phyloP scores from a whole-genome alignment of 495 filamentous ascomycete species.

The Tuber indicum region DNA sequence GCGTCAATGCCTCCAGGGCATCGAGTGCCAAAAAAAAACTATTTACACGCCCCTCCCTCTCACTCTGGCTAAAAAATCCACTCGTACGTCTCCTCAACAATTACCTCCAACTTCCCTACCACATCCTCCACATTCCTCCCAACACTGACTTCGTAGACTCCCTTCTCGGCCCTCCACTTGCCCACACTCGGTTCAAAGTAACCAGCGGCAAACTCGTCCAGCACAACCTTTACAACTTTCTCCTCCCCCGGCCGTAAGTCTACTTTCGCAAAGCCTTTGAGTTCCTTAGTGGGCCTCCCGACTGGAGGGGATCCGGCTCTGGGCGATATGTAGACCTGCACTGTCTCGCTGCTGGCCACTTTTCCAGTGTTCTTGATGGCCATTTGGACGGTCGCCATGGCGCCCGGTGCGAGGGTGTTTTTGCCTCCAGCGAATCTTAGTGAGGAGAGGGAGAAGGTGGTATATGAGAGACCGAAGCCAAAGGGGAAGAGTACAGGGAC shows the following conservation, averaged over 20 bases:
- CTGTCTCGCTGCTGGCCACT: slow-evolving; percentile 51
- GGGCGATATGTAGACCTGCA: slow-evolving; percentile 53
- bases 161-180: slow-evolving; percentile 55
- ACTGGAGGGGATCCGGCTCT: slow-evolving; percentile 43
- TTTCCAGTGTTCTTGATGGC: slow-evolving; percentile 52
- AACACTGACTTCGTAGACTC: slow-evolving; percentile 50
- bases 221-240: slow-evolving; percentile 46
- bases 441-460: slow-evolving; percentile 50
- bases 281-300: slow-evolving; percentile 51
- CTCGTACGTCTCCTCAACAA: slow-evolving; percentile 45
- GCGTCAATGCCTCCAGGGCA: background rate
- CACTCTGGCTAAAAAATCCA: slow-evolving; percentile 41
- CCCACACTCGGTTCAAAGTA: slow-evolving; percentile 55
- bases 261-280: slow-evolving; percentile 57
- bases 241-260: slow-evolving; percentile 50
- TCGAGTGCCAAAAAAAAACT: background rate
- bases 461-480: slow-evolving; percentile 58
- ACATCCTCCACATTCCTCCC: slow-evolving; percentile 48
- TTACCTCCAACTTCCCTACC: slow-evolving; percentile 2
- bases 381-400: slow-evolving; percentile 45
- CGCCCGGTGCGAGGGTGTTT: slow-evolving; percentile 34
- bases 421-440: slow-evolving; percentile 43
- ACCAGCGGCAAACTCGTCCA: slow-evolving; percentile 52
- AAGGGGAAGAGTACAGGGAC: slow-evolving; percentile 51
- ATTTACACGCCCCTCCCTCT: background rate